Evolutionary conservation across 2,329 filamentous ascomycete species (phyloP), one percentile per base, ranked within the genome.

Genomic region (Amauroascus verrucosus): DNA sequence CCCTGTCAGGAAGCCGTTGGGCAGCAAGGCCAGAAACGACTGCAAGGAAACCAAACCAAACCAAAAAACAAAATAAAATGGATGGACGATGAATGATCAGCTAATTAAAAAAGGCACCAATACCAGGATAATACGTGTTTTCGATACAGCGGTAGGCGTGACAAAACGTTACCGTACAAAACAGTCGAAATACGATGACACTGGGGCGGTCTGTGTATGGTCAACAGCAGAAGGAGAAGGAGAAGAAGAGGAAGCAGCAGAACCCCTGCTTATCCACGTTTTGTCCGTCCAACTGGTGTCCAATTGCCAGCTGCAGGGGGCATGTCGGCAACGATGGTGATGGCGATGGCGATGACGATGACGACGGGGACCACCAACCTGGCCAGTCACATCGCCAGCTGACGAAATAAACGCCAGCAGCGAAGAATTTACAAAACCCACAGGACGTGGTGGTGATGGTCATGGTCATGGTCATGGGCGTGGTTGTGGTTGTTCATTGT

Each of bases 231-330:
- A 7, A 9, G n/a, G 33, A 26, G 3, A 16, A 7, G 14, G 16
- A 46, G 14, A 30, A 30, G 2, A n/a, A n/a, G n/a, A n/a, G n/a
- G n/a, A n/a, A n/a, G n/a, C n/a, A n/a, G n/a, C n/a, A n/a, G n/a
- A 28, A 41, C 50, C 54, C 54, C 50, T 53, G 54, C 28, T 32
- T 22, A 40, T 47, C 54, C 54, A 56, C 54, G 54, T 56, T 53
- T 49, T 53, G 54, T 51, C 48, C 48, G 28, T 32, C 40, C 45
- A 41, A 35, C 26, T 48, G 48, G 48, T 51, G 38, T 26, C 54
- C 49, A 40, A 50, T 44, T 26, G 20, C 41, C 16, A 51, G 41
- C 43, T 20, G 8, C 48, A 40, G 41, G 47, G 46, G 47, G 46
- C 20, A 6, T 18, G 16, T 18, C 32, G 35, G 14, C 35, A 38